Conservation (phyloP, 2,329 filamentous ascomycete genomes). For the Trichoderma semiorbis region DNA sequence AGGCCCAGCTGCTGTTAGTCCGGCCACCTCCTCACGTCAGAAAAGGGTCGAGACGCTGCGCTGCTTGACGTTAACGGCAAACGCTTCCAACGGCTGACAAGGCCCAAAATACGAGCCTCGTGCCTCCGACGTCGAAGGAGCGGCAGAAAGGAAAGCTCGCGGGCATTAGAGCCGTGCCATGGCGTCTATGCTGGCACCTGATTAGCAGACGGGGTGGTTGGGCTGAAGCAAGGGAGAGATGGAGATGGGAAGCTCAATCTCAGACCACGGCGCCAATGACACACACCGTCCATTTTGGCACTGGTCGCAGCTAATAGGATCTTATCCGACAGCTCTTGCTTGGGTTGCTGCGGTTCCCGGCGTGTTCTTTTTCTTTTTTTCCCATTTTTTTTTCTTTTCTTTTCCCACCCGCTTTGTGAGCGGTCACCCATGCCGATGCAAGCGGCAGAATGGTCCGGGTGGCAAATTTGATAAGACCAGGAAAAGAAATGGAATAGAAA, state of each 20-base stretch:
- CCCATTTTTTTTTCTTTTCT: background rate
- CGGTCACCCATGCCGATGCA: background rate
- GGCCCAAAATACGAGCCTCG: constrained; percentile 3
- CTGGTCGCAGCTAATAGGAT: background rate
- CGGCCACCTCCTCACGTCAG: background rate
- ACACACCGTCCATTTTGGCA: background rate
- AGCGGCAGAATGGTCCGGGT: background rate
- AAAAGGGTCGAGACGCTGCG: background rate
- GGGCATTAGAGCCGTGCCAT: background rate
- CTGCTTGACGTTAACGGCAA: background rate
- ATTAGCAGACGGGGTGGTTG: constrained; percentile 1
- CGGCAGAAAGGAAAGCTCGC: background rate
- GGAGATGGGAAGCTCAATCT: background rate
- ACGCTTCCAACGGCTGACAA: background rate
- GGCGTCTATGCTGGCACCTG: constrained; percentile 4
- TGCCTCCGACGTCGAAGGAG: constrained; percentile 8
- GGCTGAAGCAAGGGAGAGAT: constrained; percentile 6
- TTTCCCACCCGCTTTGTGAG: background rate
- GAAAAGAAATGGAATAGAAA: background rate
- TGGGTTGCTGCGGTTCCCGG: background rate
- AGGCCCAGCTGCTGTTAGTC: background rate
- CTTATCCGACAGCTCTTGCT: constrained; percentile 11
- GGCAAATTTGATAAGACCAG: constrained; percentile 1
- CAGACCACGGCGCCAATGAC: constrained; percentile 2
- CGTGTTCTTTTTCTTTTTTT: background rate